Conservation (phyloP, 495 filamentous ascomycete genomes). For the Lasiosphaeria miniovina region DNA sequence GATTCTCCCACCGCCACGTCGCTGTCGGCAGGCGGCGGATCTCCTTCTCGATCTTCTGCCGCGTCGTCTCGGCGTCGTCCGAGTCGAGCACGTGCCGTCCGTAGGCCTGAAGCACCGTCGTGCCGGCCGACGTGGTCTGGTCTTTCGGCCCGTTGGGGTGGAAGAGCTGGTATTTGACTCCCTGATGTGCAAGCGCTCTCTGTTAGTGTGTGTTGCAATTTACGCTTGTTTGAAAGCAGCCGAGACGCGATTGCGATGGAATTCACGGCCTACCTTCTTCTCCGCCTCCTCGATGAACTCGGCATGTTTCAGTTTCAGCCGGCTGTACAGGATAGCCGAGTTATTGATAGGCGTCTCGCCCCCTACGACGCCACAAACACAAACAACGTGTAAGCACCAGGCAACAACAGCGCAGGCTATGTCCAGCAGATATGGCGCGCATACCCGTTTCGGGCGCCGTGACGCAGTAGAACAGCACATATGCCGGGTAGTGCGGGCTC, state of each 20-base stretch:
- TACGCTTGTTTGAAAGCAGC: no score
- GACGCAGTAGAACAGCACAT: conserved; percentile 51
- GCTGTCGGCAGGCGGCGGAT: conserved; percentile 46
- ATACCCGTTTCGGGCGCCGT: conserved; percentile 26
- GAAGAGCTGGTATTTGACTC: conserved; percentile 43
- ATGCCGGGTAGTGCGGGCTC: conserved; percentile 52
- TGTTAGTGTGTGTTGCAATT: no score
- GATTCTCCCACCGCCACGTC: conserved; percentile 48
- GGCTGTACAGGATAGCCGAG: conserved; percentile 50
- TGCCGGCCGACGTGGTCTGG: conserved; percentile 44
- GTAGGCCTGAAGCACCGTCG: conserved; percentile 52
- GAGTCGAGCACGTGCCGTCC: conserved; percentile 47
- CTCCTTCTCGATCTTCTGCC: conserved; percentile 50
- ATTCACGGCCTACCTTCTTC: conserved; percentile 26
- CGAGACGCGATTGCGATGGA: no score
- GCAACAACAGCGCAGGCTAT: no score
- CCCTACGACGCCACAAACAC: conserved; percentile 8
- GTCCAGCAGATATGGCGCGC: background rate
- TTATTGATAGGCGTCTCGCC: conserved; percentile 54
- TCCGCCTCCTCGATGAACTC: conserved; percentile 47
- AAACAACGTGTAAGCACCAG: no score
- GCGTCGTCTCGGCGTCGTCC: conserved; percentile 42
- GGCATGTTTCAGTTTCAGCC: conserved; percentile 44
- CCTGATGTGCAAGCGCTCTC: conserved; percentile 7
- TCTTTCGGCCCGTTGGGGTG: conserved; percentile 29